phyloP scores from a whole-genome alignment of 345 rosid species.

The sweet orange (Citrus sinensis) region DNA sequence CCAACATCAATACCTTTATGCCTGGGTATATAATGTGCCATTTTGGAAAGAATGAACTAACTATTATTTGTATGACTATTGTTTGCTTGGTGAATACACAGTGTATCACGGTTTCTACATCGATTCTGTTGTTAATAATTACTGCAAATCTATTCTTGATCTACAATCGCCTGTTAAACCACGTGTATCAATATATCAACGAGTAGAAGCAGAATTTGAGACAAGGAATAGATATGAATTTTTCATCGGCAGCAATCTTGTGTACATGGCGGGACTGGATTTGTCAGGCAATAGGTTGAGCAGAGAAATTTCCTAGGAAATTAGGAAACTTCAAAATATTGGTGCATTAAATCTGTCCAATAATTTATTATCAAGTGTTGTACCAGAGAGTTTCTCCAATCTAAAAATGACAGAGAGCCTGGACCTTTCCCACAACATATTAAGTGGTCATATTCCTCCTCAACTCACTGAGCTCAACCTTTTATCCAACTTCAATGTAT shows the following conservation, averaged over 20 bases:
- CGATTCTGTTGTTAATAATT: too few species aligned
- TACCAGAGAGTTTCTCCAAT: neutral
- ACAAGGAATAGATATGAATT: neutral
- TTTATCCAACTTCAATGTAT: too few species aligned
- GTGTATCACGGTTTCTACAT: too few species aligned
- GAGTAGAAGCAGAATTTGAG: neutral
- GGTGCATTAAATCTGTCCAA: neutral
- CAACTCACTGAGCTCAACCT: too few species aligned
- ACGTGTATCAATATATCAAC: accelerated
- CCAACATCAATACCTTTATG: neutral
- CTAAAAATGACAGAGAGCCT: too few species aligned
- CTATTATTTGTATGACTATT: neutral
- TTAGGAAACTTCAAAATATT: neutral
- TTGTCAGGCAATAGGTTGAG: neutral
- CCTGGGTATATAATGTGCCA: neutral
- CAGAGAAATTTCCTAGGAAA: neutral
- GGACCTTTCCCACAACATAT: too few species aligned
- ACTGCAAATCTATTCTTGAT: neutral
- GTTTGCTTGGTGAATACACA: too few species aligned
- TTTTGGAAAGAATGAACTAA: neutral
- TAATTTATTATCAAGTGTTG: neutral
- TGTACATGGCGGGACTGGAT: neutral
- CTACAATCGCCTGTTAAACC: too few species aligned
- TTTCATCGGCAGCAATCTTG: neutral
- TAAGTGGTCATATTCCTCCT: too few species aligned